Conservation (phyloP, 805 yeast species). For the Saccharomycopsis javanensis region DNA sequence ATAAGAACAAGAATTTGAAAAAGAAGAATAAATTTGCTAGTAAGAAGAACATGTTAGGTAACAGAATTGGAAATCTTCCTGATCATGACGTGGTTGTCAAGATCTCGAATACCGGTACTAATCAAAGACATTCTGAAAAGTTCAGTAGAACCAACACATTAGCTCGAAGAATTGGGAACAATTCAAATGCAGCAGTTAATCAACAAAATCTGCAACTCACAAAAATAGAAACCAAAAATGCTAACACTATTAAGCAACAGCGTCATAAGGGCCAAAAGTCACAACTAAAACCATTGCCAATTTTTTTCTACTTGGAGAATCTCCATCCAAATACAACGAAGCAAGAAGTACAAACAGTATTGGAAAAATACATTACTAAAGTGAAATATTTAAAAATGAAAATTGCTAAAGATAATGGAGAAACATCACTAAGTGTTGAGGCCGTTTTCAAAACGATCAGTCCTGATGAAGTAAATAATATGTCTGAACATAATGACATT, state of each 20-base stretch:
- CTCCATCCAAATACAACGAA: neutral
- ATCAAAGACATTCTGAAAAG: neutral
- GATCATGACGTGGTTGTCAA: neutral
- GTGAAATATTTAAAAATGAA: conserved; percentile 54
- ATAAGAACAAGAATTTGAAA: neutral
- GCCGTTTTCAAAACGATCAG: neutral
- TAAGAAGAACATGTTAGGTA: neutral
- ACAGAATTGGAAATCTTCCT: neutral
- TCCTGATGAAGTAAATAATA: neutral
- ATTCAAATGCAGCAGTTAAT: neutral
- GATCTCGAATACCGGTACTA: neutral
- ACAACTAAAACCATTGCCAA: neutral
- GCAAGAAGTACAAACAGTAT: neutral
- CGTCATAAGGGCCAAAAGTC: too few relatives aligned
- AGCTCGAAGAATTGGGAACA: neutral
- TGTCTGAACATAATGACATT: neutral
- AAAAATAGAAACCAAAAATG: neutral
- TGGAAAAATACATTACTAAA: neutral
- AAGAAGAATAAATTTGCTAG: neutral
- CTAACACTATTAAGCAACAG: too few relatives aligned
- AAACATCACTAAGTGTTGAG: conserved; percentile 26
- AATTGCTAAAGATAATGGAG: conserved; percentile 65
- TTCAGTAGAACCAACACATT: neutral
- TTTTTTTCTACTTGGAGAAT: neutral
- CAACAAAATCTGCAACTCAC: neutral